Base-by-base conservation (phyloP, 2,329 filamentous ascomycete genomes). In the Penicillium hesseltinei region DNA sequence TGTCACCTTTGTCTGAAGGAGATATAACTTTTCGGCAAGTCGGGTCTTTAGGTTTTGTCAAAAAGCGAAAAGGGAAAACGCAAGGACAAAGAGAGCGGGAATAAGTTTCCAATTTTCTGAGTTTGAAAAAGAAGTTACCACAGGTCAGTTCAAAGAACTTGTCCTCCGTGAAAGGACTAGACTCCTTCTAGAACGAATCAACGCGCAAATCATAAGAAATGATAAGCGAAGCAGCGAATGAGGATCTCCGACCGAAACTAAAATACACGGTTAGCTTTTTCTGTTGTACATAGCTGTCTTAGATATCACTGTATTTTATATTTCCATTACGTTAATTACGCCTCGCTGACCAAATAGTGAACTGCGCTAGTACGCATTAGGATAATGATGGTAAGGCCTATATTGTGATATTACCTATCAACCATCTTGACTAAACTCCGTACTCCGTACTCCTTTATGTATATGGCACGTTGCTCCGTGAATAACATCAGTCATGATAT, bases 161-260 rank as follows among this genome's bases (percentile, higher is more conserved):
- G 10, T 15, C 5, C 5, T 15, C 13, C 1, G 7, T 13, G 31
- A 29, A 38, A 7, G 17, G 11, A 35, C 13, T 33, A 21, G 54
- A 38, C 39, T 38, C 42, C 40, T 52, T 43, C 44, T 43, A 59
- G 56, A 60, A 60, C 56, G 36, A 51, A 54, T 59, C 53, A 40
- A 50, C 53, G 31, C 33, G 49, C 40, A 38, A 43, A 52, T 51
- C 45, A 51, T 25, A 38, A 42, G 46, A 51, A 43, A 51, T 51
- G 56, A 61, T 61, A 62, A 62, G 56, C 59, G 53, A 61, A 51
- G 21, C 19, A 48, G 39, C 61, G 48, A 62, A 62, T 62, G n/a
- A 47, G 48, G 44, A 40, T 27, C 36, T 4, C 10, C 19, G 17
- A 5, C 21, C 17, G 17, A 21, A 25, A 27, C 33, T 17, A 21